Conservation (phyloP, 768 basidiomycete genomes). For the Psilocybe subaeruginosa region DNA sequence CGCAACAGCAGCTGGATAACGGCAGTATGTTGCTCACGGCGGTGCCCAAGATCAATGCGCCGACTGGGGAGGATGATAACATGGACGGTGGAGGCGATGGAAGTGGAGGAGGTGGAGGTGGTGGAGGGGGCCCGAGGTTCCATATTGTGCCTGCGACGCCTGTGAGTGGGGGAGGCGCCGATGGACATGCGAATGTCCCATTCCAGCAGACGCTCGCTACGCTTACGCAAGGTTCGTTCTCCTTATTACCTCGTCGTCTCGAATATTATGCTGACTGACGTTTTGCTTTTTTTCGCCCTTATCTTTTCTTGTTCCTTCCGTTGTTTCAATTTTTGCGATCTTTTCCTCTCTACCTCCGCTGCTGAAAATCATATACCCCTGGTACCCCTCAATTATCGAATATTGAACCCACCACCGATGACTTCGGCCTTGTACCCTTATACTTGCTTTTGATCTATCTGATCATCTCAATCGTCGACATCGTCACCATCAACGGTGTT, state of each 20-base stretch:
- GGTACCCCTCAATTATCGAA: background rate
- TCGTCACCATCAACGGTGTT: background rate
- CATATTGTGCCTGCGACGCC: conserved; percentile 87
- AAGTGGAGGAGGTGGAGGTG: conserved; percentile 20
- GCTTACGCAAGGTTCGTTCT: conserved; percentile 55
- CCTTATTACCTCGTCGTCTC: background rate
- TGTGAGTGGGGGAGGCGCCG: conserved; percentile 61
- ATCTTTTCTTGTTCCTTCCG: background rate
- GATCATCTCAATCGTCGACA: background rate
- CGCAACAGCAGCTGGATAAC: background rate
- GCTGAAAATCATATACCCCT: background rate
- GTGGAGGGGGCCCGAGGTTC: conserved; percentile 52
- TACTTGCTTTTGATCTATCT: background rate
- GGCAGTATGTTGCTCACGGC: background rate
- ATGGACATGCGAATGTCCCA: conserved; percentile 42
- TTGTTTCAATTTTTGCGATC: background rate
- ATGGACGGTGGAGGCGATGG: conserved; percentile 3
- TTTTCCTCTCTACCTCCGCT: background rate
- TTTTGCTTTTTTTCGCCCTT: background rate
- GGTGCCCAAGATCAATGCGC: conserved; percentile 52
- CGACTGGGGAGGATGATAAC: conserved; percentile 44
- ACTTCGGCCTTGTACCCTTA: background rate
- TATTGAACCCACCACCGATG: background rate
- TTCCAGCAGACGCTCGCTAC: conserved; percentile 56
- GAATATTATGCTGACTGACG: background rate